These are phyloP conservation scores for Aphanoascus verrucosus DNA, from an alignment of 2,329 filamentous ascomycete species.

Conservation along the genomic window DNA sequence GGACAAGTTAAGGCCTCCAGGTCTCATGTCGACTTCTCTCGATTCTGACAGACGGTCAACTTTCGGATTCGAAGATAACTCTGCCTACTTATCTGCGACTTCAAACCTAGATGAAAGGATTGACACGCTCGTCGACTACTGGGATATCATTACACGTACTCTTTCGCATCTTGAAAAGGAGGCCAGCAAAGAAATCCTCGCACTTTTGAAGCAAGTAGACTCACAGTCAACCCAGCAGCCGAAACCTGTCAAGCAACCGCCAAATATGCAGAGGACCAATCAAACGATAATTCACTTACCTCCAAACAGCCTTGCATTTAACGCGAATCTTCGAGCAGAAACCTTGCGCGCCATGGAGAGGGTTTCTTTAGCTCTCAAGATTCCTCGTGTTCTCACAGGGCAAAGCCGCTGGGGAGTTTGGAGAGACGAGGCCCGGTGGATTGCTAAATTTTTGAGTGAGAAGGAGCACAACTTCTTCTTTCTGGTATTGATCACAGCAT, in stretches of 20 bases:
- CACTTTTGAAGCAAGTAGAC: conserved; percentile 41
- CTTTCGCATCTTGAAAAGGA: conserved; percentile 44
- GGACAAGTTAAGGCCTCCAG: conserved; percentile 21
- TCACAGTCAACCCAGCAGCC: conserved; percentile 30
- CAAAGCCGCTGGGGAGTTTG: conserved; percentile 51
- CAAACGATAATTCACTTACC: conserved; percentile 42
- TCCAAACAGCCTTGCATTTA: conserved; percentile 37
- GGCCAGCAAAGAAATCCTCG: conserved; percentile 43
- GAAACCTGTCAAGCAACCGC: conserved; percentile 36
- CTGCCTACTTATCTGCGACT: conserved; percentile 38
- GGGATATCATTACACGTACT: conserved; percentile 49
- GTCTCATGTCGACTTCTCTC: conserved; percentile 30
- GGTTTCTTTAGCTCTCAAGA: conserved; percentile 45
- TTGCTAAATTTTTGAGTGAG: conserved; percentile 44
- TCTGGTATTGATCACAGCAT: conserved; percentile 48
- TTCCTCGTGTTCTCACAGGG: conserved; percentile 47
- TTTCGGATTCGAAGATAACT: conserved; percentile 30
- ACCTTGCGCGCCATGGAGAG: conserved; percentile 40
- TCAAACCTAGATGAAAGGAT: conserved; percentile 45
- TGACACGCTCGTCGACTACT: conserved; percentile 47
- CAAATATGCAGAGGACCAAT: conserved; percentile 40
- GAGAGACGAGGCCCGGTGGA: conserved; percentile 50
- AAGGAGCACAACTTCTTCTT: conserved; percentile 52
- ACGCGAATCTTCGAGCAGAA: conserved; percentile 39
- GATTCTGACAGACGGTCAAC: conserved; percentile 35